Evolutionary conservation across 139 green algal genomes (phyloP).

Genomic region (Chlorella vulgaris): DNA sequence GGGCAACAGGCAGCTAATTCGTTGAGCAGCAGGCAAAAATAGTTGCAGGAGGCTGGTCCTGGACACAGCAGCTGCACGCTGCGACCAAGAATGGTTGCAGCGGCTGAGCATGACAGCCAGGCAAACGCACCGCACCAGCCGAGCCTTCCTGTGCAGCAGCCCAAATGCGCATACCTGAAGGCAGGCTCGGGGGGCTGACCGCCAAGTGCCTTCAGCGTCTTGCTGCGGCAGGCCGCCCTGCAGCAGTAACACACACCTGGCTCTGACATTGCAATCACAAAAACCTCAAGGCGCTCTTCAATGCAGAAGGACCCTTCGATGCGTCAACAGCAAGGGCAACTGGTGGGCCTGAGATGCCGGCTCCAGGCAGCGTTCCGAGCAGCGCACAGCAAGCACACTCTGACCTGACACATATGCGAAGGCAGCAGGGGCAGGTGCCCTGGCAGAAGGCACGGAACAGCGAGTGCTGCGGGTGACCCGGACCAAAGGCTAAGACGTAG

Average conservation of each 20-base stretch:
- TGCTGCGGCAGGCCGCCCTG: conserved; percentile 6
- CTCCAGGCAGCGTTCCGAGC: not conserved
- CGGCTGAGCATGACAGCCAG: too few species aligned
- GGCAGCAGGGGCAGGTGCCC: conserved; percentile 42
- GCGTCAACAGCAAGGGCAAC: not conserved
- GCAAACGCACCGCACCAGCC: too few species aligned
- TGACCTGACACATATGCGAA: conserved; percentile 28
- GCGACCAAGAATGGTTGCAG: too few species aligned
- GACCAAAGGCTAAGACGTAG: not conserved
- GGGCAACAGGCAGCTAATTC: not conserved
- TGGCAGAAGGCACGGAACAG: not conserved
- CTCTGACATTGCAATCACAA: not conserved
- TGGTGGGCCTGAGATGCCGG: not conserved
- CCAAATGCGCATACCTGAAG: not conserved
- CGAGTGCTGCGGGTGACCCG: not conserved
- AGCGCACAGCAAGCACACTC: not conserved
- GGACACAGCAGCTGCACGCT: too few species aligned
- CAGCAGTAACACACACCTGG: not conserved
- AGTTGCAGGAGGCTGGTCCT: too few species aligned
- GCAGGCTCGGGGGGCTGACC: not conserved
- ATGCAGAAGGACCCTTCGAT: too few species aligned
- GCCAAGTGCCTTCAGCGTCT: not conserved
- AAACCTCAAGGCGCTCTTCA: too few species aligned
- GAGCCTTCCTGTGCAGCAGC: too few species aligned
- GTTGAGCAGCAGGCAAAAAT: too few species aligned